A percentile compares a stretch with the other conserved stretches of the same genome.
phyloP scores from a whole-genome alignment of 2,329 filamentous ascomycete species.

The Scedosporium minutisporum region DNA sequence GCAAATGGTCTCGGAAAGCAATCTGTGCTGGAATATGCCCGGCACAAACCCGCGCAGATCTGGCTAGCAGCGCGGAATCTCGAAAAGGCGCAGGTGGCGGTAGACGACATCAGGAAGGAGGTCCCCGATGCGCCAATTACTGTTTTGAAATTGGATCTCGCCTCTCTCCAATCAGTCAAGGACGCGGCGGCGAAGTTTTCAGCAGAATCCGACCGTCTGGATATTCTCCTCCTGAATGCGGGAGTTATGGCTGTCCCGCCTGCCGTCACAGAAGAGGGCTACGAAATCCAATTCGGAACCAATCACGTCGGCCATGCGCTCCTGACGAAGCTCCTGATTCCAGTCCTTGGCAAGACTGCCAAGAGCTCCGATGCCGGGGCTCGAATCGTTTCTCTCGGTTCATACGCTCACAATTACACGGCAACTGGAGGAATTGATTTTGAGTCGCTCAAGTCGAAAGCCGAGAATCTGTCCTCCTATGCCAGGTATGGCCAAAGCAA shows the following conservation, averaged over 20 bases:
- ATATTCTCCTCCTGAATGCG: slow-evolving; percentile 34
- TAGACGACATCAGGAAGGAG: slow-evolving; percentile 23
- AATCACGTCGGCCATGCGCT: slow-evolving; percentile 41
- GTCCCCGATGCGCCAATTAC: slow-evolving; percentile 14
- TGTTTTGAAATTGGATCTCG: slow-evolving; percentile 33
- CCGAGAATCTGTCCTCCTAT: slow-evolving; percentile 12
- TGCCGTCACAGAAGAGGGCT: slow-evolving; percentile 31
- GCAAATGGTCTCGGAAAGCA: slow-evolving; percentile 19
- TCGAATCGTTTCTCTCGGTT: slow-evolving; percentile 20
- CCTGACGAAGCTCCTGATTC: slow-evolving; percentile 27
- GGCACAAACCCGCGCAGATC: slow-evolving; percentile 13
- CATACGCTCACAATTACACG: slow-evolving; percentile 15
- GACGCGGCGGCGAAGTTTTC: slow-evolving; percentile 27
- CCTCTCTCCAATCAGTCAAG: slow-evolving; percentile 31
- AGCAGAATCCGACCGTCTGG: slow-evolving; percentile 22
- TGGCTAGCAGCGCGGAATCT: slow-evolving; percentile 24
- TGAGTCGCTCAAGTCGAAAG: slow-evolving; percentile 16
- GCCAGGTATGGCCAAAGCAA: slow-evolving; percentile 21
- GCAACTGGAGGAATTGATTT: slow-evolving; percentile 19
- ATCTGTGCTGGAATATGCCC: slow-evolving; percentile 15
- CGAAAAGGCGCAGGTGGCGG: slow-evolving; percentile 23
- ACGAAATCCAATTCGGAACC: slow-evolving; percentile 37
- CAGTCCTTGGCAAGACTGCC: slow-evolving; percentile 19
- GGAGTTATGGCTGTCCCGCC: slow-evolving; percentile 30
- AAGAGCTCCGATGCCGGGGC: slow-evolving; percentile 22